A percentile compares a stretch with the other conserved stretches of the same genome.
Evolutionary conservation across 495 filamentous ascomycete species (phyloP).

Genomic region (Aspergillus campestris): DNA sequence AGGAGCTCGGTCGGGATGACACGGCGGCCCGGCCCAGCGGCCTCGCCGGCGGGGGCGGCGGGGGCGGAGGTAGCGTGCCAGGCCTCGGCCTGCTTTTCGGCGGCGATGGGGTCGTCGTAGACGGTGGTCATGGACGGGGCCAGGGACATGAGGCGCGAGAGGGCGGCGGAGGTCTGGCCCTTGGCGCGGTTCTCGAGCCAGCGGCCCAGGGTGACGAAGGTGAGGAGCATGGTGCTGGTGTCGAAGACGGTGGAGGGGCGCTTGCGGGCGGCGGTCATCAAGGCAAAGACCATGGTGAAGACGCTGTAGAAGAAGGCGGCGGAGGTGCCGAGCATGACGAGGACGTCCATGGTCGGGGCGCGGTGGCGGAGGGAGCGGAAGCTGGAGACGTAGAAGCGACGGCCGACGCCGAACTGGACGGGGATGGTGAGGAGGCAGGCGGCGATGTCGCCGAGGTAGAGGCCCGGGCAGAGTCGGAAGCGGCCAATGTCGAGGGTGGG

Average conservation of each 20-base stretch:
- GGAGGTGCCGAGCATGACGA: conserved; percentile 89
- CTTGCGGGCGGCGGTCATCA: conserved; percentile 59
- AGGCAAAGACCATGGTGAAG: conserved; percentile 75
- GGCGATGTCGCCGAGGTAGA: conserved; percentile 81
- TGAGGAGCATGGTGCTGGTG: conserved; percentile 97
- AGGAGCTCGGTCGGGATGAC: conserved; percentile 90
- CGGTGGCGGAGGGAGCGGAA: conserved; percentile 83
- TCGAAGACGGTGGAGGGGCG: conserved; percentile 87
- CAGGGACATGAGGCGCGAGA: conserved; percentile 92
- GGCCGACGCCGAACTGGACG: conserved; percentile 93
- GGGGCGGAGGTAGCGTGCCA: conserved; percentile 45
- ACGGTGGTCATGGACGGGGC: conserved; percentile 96
- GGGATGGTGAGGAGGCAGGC: conserved; percentile 81
- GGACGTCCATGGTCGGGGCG: conserved; percentile 94
- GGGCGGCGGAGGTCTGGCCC: conserved; percentile 89
- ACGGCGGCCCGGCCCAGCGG: conserved; percentile 59
- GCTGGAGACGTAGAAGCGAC: conserved; percentile 85
- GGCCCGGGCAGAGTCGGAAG: conserved; percentile 55
- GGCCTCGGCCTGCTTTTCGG: conserved; percentile 75
- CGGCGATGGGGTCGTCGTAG: conserved; percentile 92
- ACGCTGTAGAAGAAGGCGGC: conserved; percentile 98
- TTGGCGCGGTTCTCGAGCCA: conserved; percentile 95
- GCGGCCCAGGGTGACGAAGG: conserved; percentile 85
- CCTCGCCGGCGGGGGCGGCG: conserved; percentile 34
- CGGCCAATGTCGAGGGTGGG: conserved; percentile 64